Conservation (phyloP, 2,329 filamentous ascomycete species). For the Cryphonectria carpinicola region DNA sequence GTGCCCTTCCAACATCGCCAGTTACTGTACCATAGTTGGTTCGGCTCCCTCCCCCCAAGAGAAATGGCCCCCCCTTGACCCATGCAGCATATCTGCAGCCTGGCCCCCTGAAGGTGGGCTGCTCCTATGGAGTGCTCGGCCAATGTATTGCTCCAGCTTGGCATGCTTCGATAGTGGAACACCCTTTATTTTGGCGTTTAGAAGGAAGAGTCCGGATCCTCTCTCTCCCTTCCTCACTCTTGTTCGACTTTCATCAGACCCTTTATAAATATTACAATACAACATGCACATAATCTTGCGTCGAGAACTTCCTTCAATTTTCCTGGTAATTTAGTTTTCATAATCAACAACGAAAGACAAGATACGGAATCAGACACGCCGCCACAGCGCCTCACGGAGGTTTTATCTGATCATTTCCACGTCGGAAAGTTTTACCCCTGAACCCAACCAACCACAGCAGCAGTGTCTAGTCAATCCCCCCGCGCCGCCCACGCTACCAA, state of each 20-base stretch:
- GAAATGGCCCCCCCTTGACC: neutral
- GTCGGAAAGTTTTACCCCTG: constrained; percentile 4
- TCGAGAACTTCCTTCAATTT: neutral
- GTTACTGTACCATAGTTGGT: neutral
- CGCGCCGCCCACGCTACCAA: neutral
- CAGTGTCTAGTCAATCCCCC: neutral
- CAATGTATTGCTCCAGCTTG: constrained; percentile 2
- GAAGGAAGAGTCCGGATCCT: neutral
- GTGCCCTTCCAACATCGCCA: constrained; percentile 7
- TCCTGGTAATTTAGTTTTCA: neutral
- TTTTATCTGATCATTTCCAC: neutral
- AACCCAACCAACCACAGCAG: constrained; percentile 2
- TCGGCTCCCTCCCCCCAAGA: neutral
- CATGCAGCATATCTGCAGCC: constrained; percentile 1
- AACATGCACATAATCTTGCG: neutral
- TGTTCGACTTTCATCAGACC: neutral
- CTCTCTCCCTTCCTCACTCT: neutral
- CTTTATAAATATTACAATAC: neutral
- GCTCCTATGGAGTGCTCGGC: neutral
- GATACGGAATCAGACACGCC: constrained; percentile 5
- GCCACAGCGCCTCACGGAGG: constrained; percentile 4
- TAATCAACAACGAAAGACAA: neutral
- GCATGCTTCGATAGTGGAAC: constrained; percentile 8
- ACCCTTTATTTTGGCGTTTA: neutral
- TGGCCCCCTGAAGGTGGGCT: neutral